Conservation (phyloP, 306 rosid species). For the Mimosa bimucronata region DNA sequence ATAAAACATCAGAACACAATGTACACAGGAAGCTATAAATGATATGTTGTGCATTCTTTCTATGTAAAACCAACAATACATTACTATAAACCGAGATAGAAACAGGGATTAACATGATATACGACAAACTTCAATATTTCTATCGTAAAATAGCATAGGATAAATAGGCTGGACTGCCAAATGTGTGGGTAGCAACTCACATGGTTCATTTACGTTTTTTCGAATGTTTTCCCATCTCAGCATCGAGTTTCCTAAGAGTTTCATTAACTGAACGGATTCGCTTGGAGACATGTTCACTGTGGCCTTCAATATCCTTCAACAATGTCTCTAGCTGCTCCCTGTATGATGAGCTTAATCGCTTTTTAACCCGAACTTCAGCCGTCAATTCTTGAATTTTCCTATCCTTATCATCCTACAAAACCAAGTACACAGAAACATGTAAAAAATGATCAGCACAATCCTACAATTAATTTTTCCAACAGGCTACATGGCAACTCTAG, state of each 20-base stretch:
- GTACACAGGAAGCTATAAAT: background rate
- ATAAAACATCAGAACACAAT: background rate
- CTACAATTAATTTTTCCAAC: background rate
- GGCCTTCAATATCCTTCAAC: slow-evolving; percentile 38
- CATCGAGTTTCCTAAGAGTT: slow-evolving; percentile 32
- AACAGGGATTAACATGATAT: background rate
- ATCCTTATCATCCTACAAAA: slow-evolving; percentile 40
- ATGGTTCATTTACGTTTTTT: background rate
- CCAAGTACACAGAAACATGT: slow-evolving; percentile 5
- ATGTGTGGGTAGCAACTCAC: slow-evolving; percentile 2
- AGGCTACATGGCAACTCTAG: background rate
- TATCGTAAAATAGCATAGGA: background rate
- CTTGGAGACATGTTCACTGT: slow-evolving; percentile 25
- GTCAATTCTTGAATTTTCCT: slow-evolving; percentile 41
- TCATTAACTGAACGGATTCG: slow-evolving; percentile 30
- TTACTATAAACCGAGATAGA: background rate
- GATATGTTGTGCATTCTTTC: background rate
- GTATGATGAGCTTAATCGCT: slow-evolving; percentile 37
- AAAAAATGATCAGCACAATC: background rate
- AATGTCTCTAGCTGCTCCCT: slow-evolving; percentile 34
- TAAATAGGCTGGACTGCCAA: background rate
- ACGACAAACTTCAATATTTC: background rate
- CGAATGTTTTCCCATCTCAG: slow-evolving; percentile 8
- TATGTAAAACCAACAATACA: background rate
- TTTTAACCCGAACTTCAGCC: slow-evolving; percentile 35